These are phyloP conservation scores for Zygotorulaspora sp. DNA, from an alignment of 805 yeast species.

Conservation along the genomic window DNA sequence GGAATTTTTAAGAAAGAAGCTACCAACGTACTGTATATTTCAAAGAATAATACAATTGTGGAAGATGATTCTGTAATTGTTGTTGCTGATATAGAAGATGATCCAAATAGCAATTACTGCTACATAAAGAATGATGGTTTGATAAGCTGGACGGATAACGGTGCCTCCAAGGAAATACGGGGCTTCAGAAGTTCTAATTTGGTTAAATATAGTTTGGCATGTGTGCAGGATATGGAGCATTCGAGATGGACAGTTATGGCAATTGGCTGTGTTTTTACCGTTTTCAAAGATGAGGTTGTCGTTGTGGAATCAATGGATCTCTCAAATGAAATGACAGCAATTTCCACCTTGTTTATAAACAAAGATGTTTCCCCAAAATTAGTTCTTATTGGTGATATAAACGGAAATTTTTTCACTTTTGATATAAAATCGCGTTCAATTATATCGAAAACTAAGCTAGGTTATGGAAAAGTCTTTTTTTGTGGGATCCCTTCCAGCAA, in stretches of 20 bases:
- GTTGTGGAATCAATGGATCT: not conserved
- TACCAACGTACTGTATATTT: slow-evolving; percentile 5
- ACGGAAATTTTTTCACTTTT: slow-evolving; percentile 18
- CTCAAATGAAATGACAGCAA: slow-evolving; percentile 3
- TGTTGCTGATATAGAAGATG: slow-evolving; percentile 8
- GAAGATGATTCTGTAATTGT: slow-evolving; percentile 3
- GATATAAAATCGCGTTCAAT: slow-evolving; percentile 7
- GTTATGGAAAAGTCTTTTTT: slow-evolving; percentile 8
- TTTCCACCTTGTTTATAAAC: slow-evolving; percentile 7
- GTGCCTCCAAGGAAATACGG: not conserved
- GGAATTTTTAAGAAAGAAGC: slow-evolving; percentile 1
- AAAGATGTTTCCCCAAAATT: not conserved
- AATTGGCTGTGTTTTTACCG: slow-evolving; percentile 8
- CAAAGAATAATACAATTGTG: slow-evolving; percentile 5
- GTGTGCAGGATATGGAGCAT: slow-evolving; percentile 5
- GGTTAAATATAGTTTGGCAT: slow-evolving; percentile 7
- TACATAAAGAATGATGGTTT: slow-evolving; percentile 8
- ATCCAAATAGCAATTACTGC: slow-evolving; percentile 8
- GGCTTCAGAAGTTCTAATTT: slow-evolving; percentile 4
- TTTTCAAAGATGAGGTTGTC: slow-evolving; percentile 4
- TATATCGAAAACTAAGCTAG: slow-evolving; percentile 7
- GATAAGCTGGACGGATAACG: slow-evolving; percentile 10
- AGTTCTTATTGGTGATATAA: slow-evolving; percentile 17
- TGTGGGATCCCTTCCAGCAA: slow-evolving; percentile 8
- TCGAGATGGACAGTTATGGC: slow-evolving; percentile 10